Evolutionary conservation across 441 rosid species (phyloP).

Genomic region (Kokia cookei): DNA sequence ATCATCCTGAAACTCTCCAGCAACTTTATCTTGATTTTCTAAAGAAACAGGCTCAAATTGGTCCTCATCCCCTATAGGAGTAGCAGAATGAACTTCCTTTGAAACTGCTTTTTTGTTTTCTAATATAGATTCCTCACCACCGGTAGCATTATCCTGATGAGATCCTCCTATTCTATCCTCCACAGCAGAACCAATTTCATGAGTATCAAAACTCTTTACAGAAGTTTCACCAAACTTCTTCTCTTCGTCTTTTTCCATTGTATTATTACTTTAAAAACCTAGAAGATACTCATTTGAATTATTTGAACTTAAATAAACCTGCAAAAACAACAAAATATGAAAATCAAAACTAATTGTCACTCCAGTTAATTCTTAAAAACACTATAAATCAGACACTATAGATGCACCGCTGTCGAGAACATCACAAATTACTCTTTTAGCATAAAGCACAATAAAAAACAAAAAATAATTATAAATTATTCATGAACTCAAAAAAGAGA

Average conservation of each 20-base stretch:
- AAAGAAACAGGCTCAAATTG: constrained; percentile 86
- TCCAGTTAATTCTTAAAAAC: neutral
- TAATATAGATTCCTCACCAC: constrained; percentile 23
- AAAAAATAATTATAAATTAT: neutral
- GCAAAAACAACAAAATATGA: neutral
- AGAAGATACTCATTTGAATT: constrained; percentile 28
- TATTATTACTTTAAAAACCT: constrained; percentile 16
- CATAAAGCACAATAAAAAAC: neutral
- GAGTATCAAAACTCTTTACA: constrained; percentile 15
- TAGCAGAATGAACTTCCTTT: constrained; percentile 29
- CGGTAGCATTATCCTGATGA: constrained; percentile 20
- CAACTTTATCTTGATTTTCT: constrained; percentile 59
- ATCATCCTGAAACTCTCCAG: constrained; percentile 23
- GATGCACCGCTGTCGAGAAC: neutral
- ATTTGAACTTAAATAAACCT: constrained; percentile 25
- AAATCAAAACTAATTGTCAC: neutral
- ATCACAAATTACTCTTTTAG: neutral
- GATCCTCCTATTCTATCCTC: constrained; percentile 33
- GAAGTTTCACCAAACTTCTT: constrained; percentile 43
- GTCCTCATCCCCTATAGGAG: constrained; percentile 46
- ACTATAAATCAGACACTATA: neutral
- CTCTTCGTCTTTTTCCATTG: constrained; percentile 77
- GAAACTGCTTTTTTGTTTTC: constrained; percentile 19
- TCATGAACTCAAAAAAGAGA: neutral
- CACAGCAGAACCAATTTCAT: constrained; percentile 26